Percentiles rank a stretch among this genome's conserved stretches.
phyloP scores from a whole-genome alignment of 225 moss, liverwort and hornwort species.

The Polytrichum commune region DNA sequence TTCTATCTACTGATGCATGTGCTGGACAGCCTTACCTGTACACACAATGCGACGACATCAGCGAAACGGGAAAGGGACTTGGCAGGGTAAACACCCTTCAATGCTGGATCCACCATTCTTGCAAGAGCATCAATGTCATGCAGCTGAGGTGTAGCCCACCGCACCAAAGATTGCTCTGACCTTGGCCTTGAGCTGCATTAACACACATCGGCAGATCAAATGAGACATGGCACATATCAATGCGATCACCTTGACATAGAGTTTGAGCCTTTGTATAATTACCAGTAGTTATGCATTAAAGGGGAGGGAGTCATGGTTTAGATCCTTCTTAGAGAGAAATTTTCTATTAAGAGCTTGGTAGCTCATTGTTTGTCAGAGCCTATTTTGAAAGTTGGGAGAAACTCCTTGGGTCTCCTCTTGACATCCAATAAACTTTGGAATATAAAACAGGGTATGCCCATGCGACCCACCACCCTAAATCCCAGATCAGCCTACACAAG shows the following conservation, averaged over 20 bases:
- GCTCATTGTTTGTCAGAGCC: too few relatives aligned
- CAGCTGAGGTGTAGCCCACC: slow-evolving; percentile 79
- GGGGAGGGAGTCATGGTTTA: too few relatives aligned
- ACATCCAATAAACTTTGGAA: too few relatives aligned
- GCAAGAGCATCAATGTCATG: slow-evolving; percentile 73
- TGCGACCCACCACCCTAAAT: too few relatives aligned
- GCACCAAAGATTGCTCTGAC: slow-evolving; percentile 66
- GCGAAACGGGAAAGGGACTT: slow-evolving; percentile 81
- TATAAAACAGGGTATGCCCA: too few relatives aligned
- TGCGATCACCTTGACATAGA: background rate
- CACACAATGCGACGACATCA: slow-evolving; percentile 69
- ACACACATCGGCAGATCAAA: too few relatives aligned
- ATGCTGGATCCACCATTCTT: slow-evolving; percentile 70
- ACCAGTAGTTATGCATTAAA: too few relatives aligned
- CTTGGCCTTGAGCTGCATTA: slow-evolving; percentile 57
- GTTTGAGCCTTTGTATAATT: background rate
- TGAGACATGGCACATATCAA: background rate
- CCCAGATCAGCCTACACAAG: too few relatives aligned
- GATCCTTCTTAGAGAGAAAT: too few relatives aligned
- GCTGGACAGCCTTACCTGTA: slow-evolving; percentile 56
- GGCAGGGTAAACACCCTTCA: slow-evolving; percentile 69
- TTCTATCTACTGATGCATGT: background rate
- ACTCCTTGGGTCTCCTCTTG: too few relatives aligned
- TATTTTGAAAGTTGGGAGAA: too few relatives aligned
- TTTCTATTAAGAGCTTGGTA: too few relatives aligned